Conservation (phyloP, 108 stramenopile species). For the Nitzschia sp. region DNA sequence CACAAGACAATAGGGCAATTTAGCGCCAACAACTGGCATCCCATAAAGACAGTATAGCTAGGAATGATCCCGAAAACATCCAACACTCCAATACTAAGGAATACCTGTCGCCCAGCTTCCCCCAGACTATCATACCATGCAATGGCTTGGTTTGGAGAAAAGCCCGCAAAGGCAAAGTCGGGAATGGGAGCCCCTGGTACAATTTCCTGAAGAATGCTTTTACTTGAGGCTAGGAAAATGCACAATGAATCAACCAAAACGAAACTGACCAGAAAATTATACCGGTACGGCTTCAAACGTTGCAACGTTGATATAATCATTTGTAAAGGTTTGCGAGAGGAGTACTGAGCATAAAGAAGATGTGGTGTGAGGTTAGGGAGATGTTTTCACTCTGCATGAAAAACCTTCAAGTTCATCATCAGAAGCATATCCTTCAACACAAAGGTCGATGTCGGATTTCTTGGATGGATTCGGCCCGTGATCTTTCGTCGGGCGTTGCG, state of each 20-base stretch:
- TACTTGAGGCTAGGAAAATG: too few species aligned
- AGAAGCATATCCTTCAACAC: too few species aligned
- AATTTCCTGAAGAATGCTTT: neutral
- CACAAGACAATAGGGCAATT: neutral
- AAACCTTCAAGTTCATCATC: too few species aligned
- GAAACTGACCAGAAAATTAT: neutral
- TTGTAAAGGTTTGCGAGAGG: too few species aligned
- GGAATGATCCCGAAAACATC: constrained; percentile 17
- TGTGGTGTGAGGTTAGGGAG: too few species aligned
- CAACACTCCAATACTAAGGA: neutral
- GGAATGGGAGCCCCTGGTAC: neutral
- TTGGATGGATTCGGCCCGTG: too few species aligned
- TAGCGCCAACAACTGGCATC: neutral
- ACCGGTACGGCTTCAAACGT: neutral
- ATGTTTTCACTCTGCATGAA: too few species aligned
- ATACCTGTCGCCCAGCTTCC: neutral
- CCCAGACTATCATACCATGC: constrained; percentile 2
- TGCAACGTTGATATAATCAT: neutral
- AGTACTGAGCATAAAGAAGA: too few species aligned
- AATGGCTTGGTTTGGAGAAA: neutral
- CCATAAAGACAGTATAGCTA: constrained; percentile 1
- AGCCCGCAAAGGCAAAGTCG: neutral
- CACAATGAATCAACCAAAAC: too few species aligned
- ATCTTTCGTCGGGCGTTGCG: too few species aligned
- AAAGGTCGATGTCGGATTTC: too few species aligned